Evolutionary conservation across 352 stramenopile species (phyloP), one percentile per base, ranked within the genome.

Genomic region (Thraustotheca clavata): DNA sequence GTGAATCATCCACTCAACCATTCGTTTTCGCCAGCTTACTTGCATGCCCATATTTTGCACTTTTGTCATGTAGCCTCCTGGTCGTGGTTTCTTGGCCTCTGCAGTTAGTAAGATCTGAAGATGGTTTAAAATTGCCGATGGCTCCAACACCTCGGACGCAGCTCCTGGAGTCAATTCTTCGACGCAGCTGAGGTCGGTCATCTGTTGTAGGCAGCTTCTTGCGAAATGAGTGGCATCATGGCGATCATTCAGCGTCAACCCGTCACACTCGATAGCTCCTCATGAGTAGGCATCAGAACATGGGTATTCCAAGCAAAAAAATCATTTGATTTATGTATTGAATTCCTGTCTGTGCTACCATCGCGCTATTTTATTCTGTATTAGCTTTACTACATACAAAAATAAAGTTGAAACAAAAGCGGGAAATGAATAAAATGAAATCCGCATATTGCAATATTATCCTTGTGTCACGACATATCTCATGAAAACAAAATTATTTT

Each of bases 1-100:
- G 74, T 88, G 11, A 47, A 89, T 83, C 82, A 91, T 91, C 82
- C 82, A 91, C 33, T 74, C 80, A 49, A 77, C 87, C 46, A 91
- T 86, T 49, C 84, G 84, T 22, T 76, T 63, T 7, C 82, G 82
- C 79, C 82, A 91, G 4, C 70, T 66, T 36, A 71, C 34, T 46
- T 79, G 80, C 77, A 91, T 88, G 47, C 80, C 79, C 59, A 88
- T 68, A 12, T 54, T 63, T 66, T 89, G 82, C 20, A 80, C 73
- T 2, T 59, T 49, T 1, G 55, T 41, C 6, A 88, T 60, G 66
- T 88, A 89, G 43, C 67, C 59, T 11, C 69, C 67, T 55, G 85
- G 69, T 32, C 74, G 72, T 33, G 41, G 29, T 49, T 68, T 69
- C 14, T 9, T 29, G 11, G 33, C 34, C 39, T 63, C 34, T 18